Base-by-base conservation (phyloP, 2,329 filamentous ascomycete species). In the Penicillium concentricum region DNA sequence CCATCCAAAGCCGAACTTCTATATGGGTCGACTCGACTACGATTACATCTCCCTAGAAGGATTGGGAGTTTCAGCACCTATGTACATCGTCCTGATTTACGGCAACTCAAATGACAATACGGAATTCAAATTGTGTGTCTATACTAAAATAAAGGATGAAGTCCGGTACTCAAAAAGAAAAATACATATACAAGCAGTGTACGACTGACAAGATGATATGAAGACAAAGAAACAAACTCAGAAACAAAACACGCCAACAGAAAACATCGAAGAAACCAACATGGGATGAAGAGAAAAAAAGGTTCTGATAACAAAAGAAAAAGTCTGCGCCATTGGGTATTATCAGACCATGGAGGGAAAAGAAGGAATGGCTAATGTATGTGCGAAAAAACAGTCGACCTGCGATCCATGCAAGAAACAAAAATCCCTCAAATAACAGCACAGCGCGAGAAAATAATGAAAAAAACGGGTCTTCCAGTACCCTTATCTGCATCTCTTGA, bases 311-410 rank as follows among this genome's bases (percentile, higher is more conserved):
- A 55, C 32, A 42, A 60, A 53, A 37, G 34, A 55, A 51, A 52
- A 35, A 56, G 41, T 56, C 58, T 59, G 61, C 57, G 57, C 38
- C 57, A 54, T 20, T 59, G 62, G 60, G 64, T 66, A 66, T 67
- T 63, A 61, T 54, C 58, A 64, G 60, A 55, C 47, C 45, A 47
- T 51, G 28, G 30, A 52, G 54, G 41, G 53, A 43, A 51, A 60
- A 28, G 61, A 57, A 56, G 44, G 59, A 64, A 60, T 64, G 56
- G 54, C 41, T 58, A 61, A 61, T 60, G 53, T 65, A 60, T 56
- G 57, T 60, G 56, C 57, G 47, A 61, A 51, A 54, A 56, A 54
- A 61, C 57, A 63, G 65, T 70, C 68, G 67, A 63, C 67, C 67
- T 56, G 68, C 67, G 67, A 70, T 65, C 59, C 56, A 66, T 66